phyloP scores from a whole-genome alignment of 2,329 filamentous ascomycete species.

The Aspergillus udagawae region DNA sequence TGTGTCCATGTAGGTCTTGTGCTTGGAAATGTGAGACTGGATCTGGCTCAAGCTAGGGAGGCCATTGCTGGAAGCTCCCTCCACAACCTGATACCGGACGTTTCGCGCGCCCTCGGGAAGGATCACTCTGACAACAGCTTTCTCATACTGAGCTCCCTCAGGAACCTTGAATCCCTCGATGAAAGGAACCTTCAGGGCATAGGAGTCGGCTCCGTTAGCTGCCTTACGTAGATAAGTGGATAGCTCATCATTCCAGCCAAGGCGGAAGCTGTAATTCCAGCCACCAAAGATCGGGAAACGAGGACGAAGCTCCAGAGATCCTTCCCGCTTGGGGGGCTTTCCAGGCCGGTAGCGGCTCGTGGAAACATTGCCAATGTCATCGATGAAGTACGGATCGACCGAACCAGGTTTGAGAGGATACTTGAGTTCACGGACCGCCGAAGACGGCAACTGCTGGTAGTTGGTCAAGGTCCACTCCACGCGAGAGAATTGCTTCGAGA shows the following conservation, averaged over 20 bases:
- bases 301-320: constrained; percentile 84
- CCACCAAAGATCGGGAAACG: constrained; percentile 95
- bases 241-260: constrained; percentile 91
- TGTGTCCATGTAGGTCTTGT: constrained; percentile 92
- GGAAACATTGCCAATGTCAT: constrained; percentile 94
- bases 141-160: constrained; percentile 83
- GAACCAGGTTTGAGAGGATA: constrained; percentile 77
- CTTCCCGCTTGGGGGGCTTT: constrained; percentile 64
- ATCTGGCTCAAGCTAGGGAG: constrained; percentile 59
- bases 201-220: constrained; percentile 60
- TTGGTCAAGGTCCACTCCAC: constrained; percentile 69
- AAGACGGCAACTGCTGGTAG: constrained; percentile 73
- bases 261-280: constrained; percentile 96
- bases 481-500: constrained; percentile 68
- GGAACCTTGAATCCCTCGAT: constrained; percentile 82
- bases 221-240: constrained; percentile 67
- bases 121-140: constrained; percentile 74
- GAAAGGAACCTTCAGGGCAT: constrained; percentile 85
- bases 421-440: constrained; percentile 75
- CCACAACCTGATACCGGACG: constrained; percentile 63
- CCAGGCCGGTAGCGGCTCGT: constrained; percentile 76
- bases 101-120: constrained; percentile 83
- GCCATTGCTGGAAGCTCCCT: constrained; percentile 61
- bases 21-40: constrained; percentile 57
- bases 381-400: constrained; percentile 86